A percentile compares a stretch with the other conserved stretches of the same genome.
Evolutionary conservation across 257 asterid genomes (phyloP).

Genomic region (Cynanchum wilfordii): DNA sequence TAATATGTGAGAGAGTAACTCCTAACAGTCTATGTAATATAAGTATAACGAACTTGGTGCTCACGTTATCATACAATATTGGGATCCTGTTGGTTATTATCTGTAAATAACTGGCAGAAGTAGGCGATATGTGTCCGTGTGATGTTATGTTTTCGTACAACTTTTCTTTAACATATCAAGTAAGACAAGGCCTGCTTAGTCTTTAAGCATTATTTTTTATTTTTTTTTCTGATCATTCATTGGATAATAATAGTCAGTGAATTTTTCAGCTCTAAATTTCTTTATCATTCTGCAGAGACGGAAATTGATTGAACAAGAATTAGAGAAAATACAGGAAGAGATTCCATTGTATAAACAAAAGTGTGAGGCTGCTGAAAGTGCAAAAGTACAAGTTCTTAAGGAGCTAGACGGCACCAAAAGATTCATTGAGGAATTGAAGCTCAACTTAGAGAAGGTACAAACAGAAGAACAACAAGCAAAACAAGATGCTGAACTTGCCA

Average conservation of each 20-base stretch:
- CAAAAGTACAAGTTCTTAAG: constrained; percentile 56
- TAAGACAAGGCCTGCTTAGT: neutral
- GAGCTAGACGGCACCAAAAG: constrained; percentile 77
- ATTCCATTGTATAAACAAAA: constrained; percentile 67
- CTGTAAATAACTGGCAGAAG: neutral
- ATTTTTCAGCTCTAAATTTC: constrained; percentile 1
- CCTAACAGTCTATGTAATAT: too few species aligned
- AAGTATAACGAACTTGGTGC: neutral
- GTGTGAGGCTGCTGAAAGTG: constrained; percentile 69
- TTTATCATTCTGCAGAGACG: constrained; percentile 53
- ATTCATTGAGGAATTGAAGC: constrained; percentile 82
- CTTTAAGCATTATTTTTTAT: neutral
- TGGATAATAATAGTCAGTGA: neutral
- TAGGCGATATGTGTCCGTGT: neutral
- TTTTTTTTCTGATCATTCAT: neutral
- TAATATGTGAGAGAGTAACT: neutral
- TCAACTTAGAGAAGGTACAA: constrained; percentile 82
- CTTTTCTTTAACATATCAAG: neutral
- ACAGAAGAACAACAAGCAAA: constrained; percentile 89
- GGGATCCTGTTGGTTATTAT: neutral
- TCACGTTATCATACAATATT: neutral
- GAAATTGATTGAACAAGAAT: constrained; percentile 71
- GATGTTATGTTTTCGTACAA: neutral
- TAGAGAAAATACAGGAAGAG: constrained; percentile 71
- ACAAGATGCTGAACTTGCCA: constrained; percentile 92